Percentiles rank a stretch among this genome's conserved stretches.
Conservation (phyloP, 257 asterid species). For the Anisodus tanguticus region DNA sequence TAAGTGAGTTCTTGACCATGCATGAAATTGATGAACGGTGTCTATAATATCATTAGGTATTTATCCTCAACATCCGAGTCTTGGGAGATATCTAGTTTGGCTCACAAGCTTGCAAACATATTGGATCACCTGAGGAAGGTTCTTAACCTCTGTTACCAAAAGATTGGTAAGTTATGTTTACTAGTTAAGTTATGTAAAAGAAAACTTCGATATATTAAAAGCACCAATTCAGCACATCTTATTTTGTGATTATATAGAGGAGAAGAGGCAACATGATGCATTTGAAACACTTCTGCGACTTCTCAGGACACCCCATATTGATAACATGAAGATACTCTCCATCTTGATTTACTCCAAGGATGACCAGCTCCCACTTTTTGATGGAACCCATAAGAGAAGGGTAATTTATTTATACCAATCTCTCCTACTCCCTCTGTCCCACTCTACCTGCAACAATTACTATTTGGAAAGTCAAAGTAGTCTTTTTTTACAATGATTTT, state of each 20-base stretch:
- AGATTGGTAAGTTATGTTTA: constrained; percentile 46
- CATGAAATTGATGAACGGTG: neutral
- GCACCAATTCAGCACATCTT: neutral
- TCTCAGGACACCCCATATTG: constrained; percentile 28
- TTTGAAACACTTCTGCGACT: constrained; percentile 18
- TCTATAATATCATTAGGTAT: constrained; percentile 41
- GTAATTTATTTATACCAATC: neutral
- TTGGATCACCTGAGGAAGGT: constrained; percentile 52
- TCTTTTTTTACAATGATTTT: too few relatives aligned
- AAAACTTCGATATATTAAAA: neutral
- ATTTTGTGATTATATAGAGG: constrained; percentile 15
- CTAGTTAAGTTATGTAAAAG: neutral
- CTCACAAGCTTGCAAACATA: constrained; percentile 67
- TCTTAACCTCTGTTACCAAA: constrained; percentile 36
- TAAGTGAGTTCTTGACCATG: too few relatives aligned
- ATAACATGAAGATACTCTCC: constrained; percentile 28
- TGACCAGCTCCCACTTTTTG: constrained; percentile 31
- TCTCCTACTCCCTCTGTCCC: too few relatives aligned
- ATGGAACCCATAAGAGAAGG: constrained; percentile 30
- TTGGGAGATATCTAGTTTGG: constrained; percentile 65
- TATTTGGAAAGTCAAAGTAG: too few relatives aligned
- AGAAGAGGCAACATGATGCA: constrained; percentile 26
- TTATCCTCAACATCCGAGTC: constrained; percentile 50
- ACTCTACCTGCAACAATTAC: too few relatives aligned
- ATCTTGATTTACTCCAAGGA: constrained; percentile 23